phyloP scores from a whole-genome alignment of 345 rosid genomes.

The Theobroma cacao region DNA sequence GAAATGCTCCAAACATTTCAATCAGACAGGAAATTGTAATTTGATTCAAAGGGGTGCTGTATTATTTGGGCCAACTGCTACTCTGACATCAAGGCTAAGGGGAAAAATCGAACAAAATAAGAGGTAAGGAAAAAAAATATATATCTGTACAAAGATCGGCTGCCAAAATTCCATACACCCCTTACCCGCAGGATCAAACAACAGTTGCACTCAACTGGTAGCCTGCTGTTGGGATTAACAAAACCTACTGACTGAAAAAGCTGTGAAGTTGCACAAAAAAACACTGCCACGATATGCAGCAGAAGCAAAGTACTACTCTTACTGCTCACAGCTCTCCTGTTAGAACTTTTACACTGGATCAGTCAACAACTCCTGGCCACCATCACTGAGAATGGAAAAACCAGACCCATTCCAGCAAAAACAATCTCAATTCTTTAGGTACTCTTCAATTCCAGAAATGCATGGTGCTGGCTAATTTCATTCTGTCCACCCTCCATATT shows the following conservation, averaged over 20 bases:
- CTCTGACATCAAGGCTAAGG: conserved; percentile 25
- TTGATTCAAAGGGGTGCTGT: conserved; percentile 23
- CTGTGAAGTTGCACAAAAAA: conserved; percentile 14
- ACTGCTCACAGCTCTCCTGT: conserved; percentile 7
- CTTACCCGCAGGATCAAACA: conserved; percentile 29
- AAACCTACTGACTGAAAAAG: conserved; percentile 14
- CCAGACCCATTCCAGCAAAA: conserved; percentile 24
- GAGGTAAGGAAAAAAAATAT: conserved; percentile 14
- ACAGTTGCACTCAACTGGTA: conserved; percentile 15
- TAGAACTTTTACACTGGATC: conserved; percentile 4
- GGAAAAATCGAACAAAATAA: background rate
- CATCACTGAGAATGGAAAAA: conserved; percentile 8
- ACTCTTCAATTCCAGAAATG: conserved; percentile 5
- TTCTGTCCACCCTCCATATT: conserved; percentile 18
- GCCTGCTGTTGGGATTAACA: conserved; percentile 26
- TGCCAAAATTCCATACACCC: conserved; percentile 45
- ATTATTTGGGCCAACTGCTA: conserved; percentile 44
- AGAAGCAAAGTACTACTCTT: conserved; percentile 18
- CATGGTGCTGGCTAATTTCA: conserved; percentile 19
- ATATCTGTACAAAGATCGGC: conserved; percentile 47
- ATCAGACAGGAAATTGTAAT: conserved; percentile 19
- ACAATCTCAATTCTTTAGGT: conserved; percentile 1
- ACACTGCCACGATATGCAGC: conserved; percentile 24
- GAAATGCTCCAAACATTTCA: conserved; percentile 25
- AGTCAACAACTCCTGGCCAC: background rate